phyloP scores from a whole-genome alignment of 169 alveolate species.

The Plasmodium fragile region DNA sequence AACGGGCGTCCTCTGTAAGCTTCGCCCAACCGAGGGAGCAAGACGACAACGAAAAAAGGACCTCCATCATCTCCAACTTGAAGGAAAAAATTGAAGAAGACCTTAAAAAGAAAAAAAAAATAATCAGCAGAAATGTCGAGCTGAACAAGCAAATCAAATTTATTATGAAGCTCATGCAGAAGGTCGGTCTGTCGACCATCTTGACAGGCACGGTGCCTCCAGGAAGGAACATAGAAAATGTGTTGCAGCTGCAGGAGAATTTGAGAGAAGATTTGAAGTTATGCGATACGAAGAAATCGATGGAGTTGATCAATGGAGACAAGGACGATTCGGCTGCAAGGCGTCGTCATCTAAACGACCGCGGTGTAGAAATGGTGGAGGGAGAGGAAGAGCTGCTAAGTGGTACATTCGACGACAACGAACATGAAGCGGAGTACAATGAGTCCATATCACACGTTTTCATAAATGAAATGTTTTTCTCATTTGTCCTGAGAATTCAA shows the following conservation, averaged over 20 bases:
- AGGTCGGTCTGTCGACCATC: slow-evolving; percentile 64
- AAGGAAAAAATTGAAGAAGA: slow-evolving; percentile 75
- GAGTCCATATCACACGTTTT: slow-evolving; percentile 71
- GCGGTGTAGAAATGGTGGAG: neutral
- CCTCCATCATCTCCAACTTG: slow-evolving; percentile 61
- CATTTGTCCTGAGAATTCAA: slow-evolving; percentile 42
- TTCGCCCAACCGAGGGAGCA: slow-evolving; percentile 24
- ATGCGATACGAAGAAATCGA: slow-evolving; percentile 17
- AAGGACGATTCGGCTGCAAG: neutral
- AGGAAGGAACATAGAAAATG: slow-evolving; percentile 74
- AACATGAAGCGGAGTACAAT: slow-evolving; percentile 33
- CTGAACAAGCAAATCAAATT: slow-evolving; percentile 70
- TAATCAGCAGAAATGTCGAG: slow-evolving; percentile 65
- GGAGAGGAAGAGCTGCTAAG: slow-evolving; percentile 1
- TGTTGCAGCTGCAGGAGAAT: slow-evolving; percentile 49
- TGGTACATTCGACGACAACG: slow-evolving; percentile 22
- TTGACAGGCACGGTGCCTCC: slow-evolving; percentile 75
- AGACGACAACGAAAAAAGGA: slow-evolving; percentile 60
- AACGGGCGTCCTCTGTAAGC: neutral
- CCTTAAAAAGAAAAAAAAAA: slow-evolving; percentile 59
- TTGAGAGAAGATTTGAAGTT: slow-evolving; percentile 64
- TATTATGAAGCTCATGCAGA: slow-evolving; percentile 76
- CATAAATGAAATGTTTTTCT: slow-evolving; percentile 75
- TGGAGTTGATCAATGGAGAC: slow-evolving; percentile 4
- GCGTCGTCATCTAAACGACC: neutral